A percentile compares a stretch with the other conserved stretches of the same genome.
Conservation (phyloP, 2,329 filamentous ascomycete genomes). For the Hymenoscyphus repandus region DNA sequence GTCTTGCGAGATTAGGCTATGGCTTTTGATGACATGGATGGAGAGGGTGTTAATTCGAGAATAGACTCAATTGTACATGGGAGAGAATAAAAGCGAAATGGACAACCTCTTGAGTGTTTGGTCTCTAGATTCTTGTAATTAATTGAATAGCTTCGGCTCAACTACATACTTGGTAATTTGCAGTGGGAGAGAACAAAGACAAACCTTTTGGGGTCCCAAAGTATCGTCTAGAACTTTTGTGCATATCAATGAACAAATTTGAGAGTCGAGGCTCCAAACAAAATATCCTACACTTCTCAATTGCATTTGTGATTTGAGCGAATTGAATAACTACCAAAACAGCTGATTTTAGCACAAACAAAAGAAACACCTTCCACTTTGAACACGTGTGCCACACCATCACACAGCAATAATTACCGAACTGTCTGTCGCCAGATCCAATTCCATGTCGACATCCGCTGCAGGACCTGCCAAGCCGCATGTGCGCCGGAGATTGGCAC, state of each 20-base stretch:
- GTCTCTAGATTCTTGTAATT: slow-evolving; percentile 14
- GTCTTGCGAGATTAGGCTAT: slow-evolving; percentile 22
- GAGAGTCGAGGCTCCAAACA: slow-evolving; percentile 8
- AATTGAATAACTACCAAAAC: too few relatives aligned
- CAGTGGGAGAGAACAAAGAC: background rate
- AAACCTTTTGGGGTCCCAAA: background rate
- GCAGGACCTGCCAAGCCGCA: background rate
- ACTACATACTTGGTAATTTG: slow-evolving; percentile 3
- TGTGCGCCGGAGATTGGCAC: background rate
- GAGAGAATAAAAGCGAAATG: slow-evolving; percentile 1
- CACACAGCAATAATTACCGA: too few relatives aligned
- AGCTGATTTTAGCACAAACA: background rate
- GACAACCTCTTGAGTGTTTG: background rate
- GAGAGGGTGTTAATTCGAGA: background rate
- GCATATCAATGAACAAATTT: slow-evolving; percentile 1
- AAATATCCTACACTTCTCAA: background rate
- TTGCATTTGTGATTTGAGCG: background rate
- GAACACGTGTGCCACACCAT: background rate
- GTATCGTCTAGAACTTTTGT: slow-evolving; percentile 7
- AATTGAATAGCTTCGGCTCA: slow-evolving; percentile 3
- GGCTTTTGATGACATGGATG: slow-evolving; percentile 27
- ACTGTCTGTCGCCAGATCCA: too few relatives aligned
- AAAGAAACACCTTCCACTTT: background rate
- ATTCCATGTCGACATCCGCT: background rate
- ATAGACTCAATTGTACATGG: slow-evolving; percentile 2